phyloP scores from a whole-genome alignment of 495 filamentous ascomycete species.

The Lasiosphaeria miniovina region DNA sequence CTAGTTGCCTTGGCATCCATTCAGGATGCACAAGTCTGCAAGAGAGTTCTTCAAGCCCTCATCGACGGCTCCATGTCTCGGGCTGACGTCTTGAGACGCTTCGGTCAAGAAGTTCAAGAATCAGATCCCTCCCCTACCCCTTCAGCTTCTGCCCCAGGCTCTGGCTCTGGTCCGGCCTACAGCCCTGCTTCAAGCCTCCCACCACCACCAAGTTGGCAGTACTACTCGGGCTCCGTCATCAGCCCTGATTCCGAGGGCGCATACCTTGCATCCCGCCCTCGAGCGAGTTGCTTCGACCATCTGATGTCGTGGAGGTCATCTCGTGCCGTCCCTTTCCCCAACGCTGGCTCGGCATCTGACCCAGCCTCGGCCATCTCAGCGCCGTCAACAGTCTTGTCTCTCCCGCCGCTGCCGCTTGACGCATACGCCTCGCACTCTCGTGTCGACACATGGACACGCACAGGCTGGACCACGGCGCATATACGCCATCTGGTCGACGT shows the following conservation, averaged over 20 bases:
- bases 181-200: no score
- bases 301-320: background rate
- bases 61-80: slow-evolving; percentile 8
- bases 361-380: background rate
- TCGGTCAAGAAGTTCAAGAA: background rate
- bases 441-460: slow-evolving; percentile 6
- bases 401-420: background rate
- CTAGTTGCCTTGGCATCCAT: slow-evolving; percentile 7
- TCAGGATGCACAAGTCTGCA: slow-evolving; percentile 5
- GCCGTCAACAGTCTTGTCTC: background rate
- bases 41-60: slow-evolving; percentile 4
- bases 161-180: no score
- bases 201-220: no score
- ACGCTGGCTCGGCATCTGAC: background rate
- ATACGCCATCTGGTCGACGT: slow-evolving; percentile 8
- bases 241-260: background rate
- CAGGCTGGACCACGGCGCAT: slow-evolving; percentile 9
- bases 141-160: background rate
- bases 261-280: background rate
- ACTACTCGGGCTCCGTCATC: no score
- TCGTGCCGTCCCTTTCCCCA: background rate
- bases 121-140: background rate
- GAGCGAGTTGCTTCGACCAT: background rate
- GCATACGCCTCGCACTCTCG: slow-evolving; percentile 1
- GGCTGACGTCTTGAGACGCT: slow-evolving; percentile 2